Base-by-base conservation (phyloP, 78 protist genomes). In the Andalucia godoyi region DNA sequence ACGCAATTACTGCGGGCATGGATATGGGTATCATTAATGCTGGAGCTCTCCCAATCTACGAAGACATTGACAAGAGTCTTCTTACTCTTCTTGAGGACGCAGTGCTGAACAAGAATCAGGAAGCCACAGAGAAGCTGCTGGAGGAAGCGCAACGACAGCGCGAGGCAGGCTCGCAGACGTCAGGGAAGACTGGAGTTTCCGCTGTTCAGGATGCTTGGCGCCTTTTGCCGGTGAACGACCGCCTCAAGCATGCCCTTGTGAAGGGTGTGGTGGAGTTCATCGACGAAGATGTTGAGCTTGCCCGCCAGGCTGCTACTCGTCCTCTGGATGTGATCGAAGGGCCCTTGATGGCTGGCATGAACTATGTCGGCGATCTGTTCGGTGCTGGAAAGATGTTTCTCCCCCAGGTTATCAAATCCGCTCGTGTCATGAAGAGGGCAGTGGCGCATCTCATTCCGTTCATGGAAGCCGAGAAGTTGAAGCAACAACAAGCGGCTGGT, bases 381-480 rank as follows among this genome's bases (percentile, higher is more conserved):
- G 99, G 98, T 51, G 79, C 95, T 6, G 99, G 99, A 21, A 92
- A 94, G 79, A 92, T 96, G 97, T 96, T 96, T 79, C 72, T 96
- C 77, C 98, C 99, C 25, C 97, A 92, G 63, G 96, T 95, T 25
- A 89, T 96, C 76, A 94, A 95, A 76, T 63, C 85, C 18, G 98
- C 99, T 4, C 85, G 97, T 4, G 99, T 94, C 27, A 95, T 95
- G 99, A 92, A 90, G 74, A 87, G 81, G 77, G 99, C 97, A 0
- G 97, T 94, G 6, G 93, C 87, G 17, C 79, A 84, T 70, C 57
- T 95, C 46, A 88, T 90, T 38, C 99, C 99, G 6, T 92, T 86
- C 72, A 81, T 95, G 91, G 98, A 95, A 75, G 80, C 70, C 30
- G 96, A 91, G 76, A 90, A 87, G 72, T 25, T 5, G 32, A 29